Evolutionary conservation across 345 rosid species (phyloP), one percentile per base, ranked within the genome.

Genomic region (Camelina laxa): DNA sequence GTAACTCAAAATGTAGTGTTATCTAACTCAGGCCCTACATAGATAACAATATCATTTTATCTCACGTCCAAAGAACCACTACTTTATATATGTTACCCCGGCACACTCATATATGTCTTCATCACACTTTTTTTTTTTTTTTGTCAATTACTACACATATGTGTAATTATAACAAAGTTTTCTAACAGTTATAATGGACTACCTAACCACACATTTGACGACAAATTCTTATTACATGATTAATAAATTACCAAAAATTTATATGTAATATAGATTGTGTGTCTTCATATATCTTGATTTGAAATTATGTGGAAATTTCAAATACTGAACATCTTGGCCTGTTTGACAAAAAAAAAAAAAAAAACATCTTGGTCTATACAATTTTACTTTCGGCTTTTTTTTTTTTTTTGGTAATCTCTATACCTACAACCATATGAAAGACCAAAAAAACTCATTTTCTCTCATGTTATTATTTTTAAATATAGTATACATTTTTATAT

Each of bases 31-130:
- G 78, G 53, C 19, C 80, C 80, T 76, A 76, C 75, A 54, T 17
- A 45, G 35, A 76, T 69, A 62, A 76, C 59, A 55, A 56, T 55
- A 62, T 63, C 15, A 70, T 62, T 61, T 76, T 60, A 50, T 60
- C 21, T 74, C 79, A 60, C 50, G 67, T 38, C 63, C 49, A 60
- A 24, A 42, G 38, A 68, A 60, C 69, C 62, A 59, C 67, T 54
- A 50, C 69, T 4, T 10, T 33, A 7, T 33, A 59, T 31, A 39
- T 67, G 51, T 27, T 27, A 51, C 38, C 2, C n/a, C 21, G 13
- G 53, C 67, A 44, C 19, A 69, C 30, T 68, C 50, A 61, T 16
- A 48, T 9, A 27, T 75, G 68, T 76, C 59, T 53, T 54, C 45
- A 27, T 55, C 70, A 33, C 11, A n/a, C 62, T 31, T 60, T 67